A percentile compares a stretch with the other conserved stretches of the same genome.
Evolutionary conservation across 2,329 filamentous ascomycete species (phyloP).

Genomic region (Pseudocercospora eumusae): DNA sequence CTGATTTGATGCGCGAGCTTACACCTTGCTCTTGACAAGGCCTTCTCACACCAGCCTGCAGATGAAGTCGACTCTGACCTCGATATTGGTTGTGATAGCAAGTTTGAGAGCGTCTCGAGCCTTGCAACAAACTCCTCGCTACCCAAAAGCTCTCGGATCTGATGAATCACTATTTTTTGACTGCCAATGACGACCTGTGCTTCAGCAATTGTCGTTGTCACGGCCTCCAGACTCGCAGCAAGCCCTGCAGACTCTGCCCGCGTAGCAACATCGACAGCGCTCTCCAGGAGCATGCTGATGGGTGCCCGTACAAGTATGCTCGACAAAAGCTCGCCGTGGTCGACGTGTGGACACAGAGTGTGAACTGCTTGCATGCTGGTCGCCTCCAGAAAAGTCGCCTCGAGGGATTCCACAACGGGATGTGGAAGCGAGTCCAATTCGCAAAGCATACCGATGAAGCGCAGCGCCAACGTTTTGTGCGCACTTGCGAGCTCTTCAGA

Average conservation of each 20-base stretch:
- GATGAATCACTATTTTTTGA: slow-evolving; percentile 26
- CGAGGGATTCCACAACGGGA: slow-evolving; percentile 24
- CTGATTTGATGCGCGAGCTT: slow-evolving; percentile 27
- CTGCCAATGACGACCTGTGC: slow-evolving; percentile 22
- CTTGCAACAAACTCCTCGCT: slow-evolving; percentile 22
- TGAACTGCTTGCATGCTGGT: slow-evolving; percentile 21
- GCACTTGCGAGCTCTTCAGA: slow-evolving; percentile 24
- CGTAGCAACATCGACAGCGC: slow-evolving; percentile 22
- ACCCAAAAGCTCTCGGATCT: slow-evolving; percentile 21
- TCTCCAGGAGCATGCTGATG: slow-evolving; percentile 25
- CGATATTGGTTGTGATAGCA: not conserved
- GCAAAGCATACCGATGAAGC: slow-evolving; percentile 32
- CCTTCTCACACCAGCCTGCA: slow-evolving; percentile 25
- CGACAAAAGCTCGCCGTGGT: slow-evolving; percentile 27
- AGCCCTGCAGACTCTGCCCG: slow-evolving; percentile 19
- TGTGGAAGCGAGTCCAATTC: slow-evolving; percentile 32
- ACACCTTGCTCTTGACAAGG: slow-evolving; percentile 23
- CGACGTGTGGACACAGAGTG: slow-evolving; percentile 23
- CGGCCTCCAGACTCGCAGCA: slow-evolving; percentile 22
- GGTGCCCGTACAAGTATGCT: slow-evolving; percentile 25
- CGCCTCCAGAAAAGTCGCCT: slow-evolving; percentile 25
- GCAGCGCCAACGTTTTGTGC: slow-evolving; percentile 33
- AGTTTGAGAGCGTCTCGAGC: slow-evolving; percentile 14
- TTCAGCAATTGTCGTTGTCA: slow-evolving; percentile 19
- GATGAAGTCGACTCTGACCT: not conserved